Conservation (phyloP, 2,329 filamentous ascomycete genomes). For the Sclerotinia borealis region DNA sequence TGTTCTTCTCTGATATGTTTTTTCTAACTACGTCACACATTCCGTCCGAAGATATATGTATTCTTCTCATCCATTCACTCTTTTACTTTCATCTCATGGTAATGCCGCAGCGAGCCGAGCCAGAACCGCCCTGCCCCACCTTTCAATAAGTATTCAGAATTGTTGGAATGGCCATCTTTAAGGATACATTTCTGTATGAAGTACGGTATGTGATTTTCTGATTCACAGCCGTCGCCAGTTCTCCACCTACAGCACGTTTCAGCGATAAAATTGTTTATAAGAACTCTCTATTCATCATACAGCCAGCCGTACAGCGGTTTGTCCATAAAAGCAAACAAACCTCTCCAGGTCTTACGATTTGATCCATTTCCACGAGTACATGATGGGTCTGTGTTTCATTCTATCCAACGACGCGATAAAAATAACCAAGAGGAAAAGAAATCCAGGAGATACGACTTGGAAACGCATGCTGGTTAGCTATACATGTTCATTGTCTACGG, state of each 20-base stretch:
- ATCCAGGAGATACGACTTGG: not conserved
- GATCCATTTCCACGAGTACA: not conserved
- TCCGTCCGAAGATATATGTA: not conserved
- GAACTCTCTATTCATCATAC: not conserved
- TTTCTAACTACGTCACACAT: not conserved
- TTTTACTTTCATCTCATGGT: not conserved
- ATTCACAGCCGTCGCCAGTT: not conserved
- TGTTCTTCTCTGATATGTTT: not conserved
- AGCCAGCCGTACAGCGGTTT: not conserved
- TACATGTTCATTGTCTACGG: not conserved
- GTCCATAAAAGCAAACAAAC: not conserved
- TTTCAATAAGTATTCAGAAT: not conserved
- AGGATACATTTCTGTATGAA: not conserved
- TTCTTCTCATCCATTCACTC: not conserved
- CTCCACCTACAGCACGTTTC: not conserved
- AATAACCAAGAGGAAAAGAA: not conserved
- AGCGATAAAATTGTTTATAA: not conserved
- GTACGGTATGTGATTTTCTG: not conserved
- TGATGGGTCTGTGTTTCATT: not conserved
- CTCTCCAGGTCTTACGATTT: not conserved
- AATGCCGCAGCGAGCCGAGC: not conserved
- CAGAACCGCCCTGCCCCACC: not conserved
- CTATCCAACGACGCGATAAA: not conserved
- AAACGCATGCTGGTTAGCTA: not conserved
- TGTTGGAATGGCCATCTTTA: not conserved